These are phyloP conservation scores for Lactifluus piperatus DNA, from an alignment of 768 basidiomycete genomes.

Conservation along the genomic window DNA sequence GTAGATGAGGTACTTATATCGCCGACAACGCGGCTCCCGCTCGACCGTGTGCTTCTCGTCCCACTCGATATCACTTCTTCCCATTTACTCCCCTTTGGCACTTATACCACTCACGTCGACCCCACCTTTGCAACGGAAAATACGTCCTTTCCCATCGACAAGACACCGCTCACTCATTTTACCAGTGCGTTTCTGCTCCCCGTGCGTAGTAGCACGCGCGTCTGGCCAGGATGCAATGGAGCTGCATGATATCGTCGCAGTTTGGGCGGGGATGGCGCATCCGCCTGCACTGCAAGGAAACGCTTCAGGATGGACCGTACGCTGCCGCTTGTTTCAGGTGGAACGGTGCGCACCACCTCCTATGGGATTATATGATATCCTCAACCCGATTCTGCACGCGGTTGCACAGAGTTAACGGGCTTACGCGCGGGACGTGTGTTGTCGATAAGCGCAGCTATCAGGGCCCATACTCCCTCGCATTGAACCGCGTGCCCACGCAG, in stretches of 20 bases:
- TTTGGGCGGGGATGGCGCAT: conserved; percentile 79
- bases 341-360: conserved; percentile 10
- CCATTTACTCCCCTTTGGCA: conserved; percentile 68
- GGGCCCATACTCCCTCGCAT: conserved; percentile 55
- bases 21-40: conserved; percentile 39
- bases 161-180: conserved; percentile 62
- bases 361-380: background rate
- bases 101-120: conserved; percentile 53
- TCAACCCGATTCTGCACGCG: background rate
- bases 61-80: conserved; percentile 78
- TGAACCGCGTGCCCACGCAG: conserved; percentile 57
- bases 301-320: conserved; percentile 48
- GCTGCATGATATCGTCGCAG: conserved; percentile 81
- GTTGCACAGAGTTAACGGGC: conserved; percentile 53
- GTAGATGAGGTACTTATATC: conserved; percentile 58
- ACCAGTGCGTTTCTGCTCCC: conserved; percentile 73
- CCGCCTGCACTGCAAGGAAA: conserved; percentile 35
- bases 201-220: conserved; percentile 61
- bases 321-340: conserved; percentile 13
- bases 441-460: conserved; percentile 65
- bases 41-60: conserved; percentile 58
- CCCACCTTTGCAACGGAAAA: conserved; percentile 43
- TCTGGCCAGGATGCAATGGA: conserved; percentile 84
- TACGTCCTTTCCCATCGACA: conserved; percentile 41
- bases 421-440: conserved; percentile 83